Percentiles rank a stretch among this genome's conserved stretches.
Conservation (phyloP, 306 rosid species). For the Cucumis cinereus region DNA sequence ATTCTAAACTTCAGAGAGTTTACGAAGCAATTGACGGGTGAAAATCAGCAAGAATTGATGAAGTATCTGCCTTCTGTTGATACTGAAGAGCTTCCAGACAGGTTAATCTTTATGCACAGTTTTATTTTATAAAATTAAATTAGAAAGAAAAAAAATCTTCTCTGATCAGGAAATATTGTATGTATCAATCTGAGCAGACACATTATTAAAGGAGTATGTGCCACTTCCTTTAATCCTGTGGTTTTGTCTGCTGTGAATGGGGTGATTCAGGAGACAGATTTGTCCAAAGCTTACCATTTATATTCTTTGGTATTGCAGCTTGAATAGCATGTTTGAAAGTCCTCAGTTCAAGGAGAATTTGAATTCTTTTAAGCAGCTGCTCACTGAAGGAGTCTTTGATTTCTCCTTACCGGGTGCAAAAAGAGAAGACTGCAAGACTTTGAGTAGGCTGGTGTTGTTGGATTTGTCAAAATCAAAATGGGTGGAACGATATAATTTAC, state of each 20-base stretch:
- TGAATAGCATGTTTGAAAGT: conserved; percentile 54
- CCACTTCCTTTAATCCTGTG: not conserved
- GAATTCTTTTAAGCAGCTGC: conserved; percentile 74
- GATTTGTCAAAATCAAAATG: conserved; percentile 59
- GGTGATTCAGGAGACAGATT: not conserved
- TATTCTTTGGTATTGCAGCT: conserved; percentile 48
- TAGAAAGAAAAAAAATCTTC: not conserved
- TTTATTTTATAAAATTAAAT: not conserved
- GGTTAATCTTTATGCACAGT: conserved; percentile 35
- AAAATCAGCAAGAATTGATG: conserved; percentile 72
- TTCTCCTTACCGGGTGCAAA: conserved; percentile 51
- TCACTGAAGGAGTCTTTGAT: conserved; percentile 73
- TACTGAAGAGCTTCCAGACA: conserved; percentile 53
- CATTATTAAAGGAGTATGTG: not conserved
- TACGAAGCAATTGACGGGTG: conserved; percentile 53
- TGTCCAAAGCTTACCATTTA: conserved; percentile 1
- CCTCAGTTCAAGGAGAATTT: conserved; percentile 78
- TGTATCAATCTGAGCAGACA: not conserved
- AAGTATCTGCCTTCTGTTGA: conserved; percentile 68
- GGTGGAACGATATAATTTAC: conserved; percentile 58
- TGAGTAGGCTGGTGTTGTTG: conserved; percentile 54
- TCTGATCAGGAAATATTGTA: not conserved
- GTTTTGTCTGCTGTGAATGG: not conserved
- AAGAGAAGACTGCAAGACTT: conserved; percentile 69
- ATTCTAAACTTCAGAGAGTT: conserved; percentile 70